These are phyloP conservation scores for Nitzschia inconspicua DNA, from an alignment of 108 stramenopile species.

Conservation along the genomic window DNA sequence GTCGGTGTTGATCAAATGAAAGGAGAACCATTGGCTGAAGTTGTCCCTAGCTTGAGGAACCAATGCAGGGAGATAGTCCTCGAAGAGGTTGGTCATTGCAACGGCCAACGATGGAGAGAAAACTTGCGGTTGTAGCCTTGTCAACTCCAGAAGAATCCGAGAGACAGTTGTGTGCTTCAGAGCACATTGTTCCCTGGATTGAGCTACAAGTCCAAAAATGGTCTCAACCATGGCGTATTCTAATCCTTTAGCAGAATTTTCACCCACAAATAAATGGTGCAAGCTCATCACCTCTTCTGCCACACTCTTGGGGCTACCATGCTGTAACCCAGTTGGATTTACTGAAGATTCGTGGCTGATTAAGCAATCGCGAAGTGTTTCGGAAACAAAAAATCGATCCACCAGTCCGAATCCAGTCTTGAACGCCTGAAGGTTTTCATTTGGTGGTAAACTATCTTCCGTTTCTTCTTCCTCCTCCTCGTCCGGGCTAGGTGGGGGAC, in stretches of 20 bases:
- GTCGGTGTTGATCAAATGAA: slow-evolving; percentile 80
- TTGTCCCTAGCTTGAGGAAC: slow-evolving; percentile 65
- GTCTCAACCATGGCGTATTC: slow-evolving; percentile 74
- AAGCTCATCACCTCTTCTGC: slow-evolving; percentile 73
- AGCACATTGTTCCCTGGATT: slow-evolving; percentile 30
- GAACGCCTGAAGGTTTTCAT: slow-evolving; percentile 64
- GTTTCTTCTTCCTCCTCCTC: slow-evolving; percentile 59
- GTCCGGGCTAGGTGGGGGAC: slow-evolving; percentile 48
- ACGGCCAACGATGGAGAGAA: slow-evolving; percentile 70
- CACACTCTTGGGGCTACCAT: slow-evolving; percentile 59
- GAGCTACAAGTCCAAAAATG: slow-evolving; percentile 63
- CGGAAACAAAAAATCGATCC: slow-evolving; percentile 73
- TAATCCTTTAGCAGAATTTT: slow-evolving; percentile 43
- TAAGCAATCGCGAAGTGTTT: slow-evolving; percentile 75
- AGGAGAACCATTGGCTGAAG: slow-evolving; percentile 76
- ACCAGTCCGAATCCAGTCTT: slow-evolving; percentile 50
- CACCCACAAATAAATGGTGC: slow-evolving; percentile 38
- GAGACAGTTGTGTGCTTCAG: slow-evolving; percentile 53
- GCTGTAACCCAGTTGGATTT: slow-evolving; percentile 61
- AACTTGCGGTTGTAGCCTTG: slow-evolving; percentile 58
- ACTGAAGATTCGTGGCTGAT: slow-evolving; percentile 63
- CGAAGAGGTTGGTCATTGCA: slow-evolving; percentile 62
- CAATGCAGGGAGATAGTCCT: slow-evolving; percentile 75
- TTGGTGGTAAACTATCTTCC: slow-evolving; percentile 34
- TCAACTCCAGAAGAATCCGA: slow-evolving; percentile 76